Evolutionary conservation across 148 eudicot genomes (phyloP), one percentile per base, ranked within the genome.

Genomic region (Bassia scoparia): DNA sequence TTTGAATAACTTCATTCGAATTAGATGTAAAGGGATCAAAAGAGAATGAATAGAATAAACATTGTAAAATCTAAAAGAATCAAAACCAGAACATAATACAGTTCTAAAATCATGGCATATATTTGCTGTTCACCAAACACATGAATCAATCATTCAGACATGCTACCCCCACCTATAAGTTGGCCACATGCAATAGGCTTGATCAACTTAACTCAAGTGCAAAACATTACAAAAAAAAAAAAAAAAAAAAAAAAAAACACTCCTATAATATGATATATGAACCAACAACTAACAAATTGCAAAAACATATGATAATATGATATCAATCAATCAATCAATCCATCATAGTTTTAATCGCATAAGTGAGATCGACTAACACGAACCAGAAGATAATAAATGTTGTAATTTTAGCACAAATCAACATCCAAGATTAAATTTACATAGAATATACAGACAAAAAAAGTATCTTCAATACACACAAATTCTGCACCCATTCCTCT

Each of bases 381-480:
- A n/a, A n/a, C n/a, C n/a, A n/a, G n/a, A n/a, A n/a, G n/a, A n/a
- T n/a, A n/a, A n/a, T n/a, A n/a, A n/a, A n/a, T n/a, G n/a, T n/a
- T n/a, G n/a, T 41, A 41, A 41, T 21, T n/a, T 63, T 63, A 61
- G 63, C 81, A n/a, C 67, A 79, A 69, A 24, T 68, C 67, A 65
- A 67, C 75, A 41, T 72, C 31, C 43, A n/a, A 73, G 38, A 26
- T 41, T 38, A 70, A 74, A 72, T 78, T 77, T 77, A 62, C 65
- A 63, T 70, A 56, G 38, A 72, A 70, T 79, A 79, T 79, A 79
- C 82, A 79, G 71, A 64, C 68, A 75, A 79, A 69, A 68, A 61
- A 63, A 79, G 75, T 70, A 54, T 74, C n/a, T n/a, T n/a, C 75
- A 79, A 74, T 74, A 29, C 69, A 49, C 75, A 74, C 78, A 79